phyloP scores from a whole-genome alignment of 2,329 filamentous ascomycete genomes.

The Paraphaeosphaeria sporulosa region DNA sequence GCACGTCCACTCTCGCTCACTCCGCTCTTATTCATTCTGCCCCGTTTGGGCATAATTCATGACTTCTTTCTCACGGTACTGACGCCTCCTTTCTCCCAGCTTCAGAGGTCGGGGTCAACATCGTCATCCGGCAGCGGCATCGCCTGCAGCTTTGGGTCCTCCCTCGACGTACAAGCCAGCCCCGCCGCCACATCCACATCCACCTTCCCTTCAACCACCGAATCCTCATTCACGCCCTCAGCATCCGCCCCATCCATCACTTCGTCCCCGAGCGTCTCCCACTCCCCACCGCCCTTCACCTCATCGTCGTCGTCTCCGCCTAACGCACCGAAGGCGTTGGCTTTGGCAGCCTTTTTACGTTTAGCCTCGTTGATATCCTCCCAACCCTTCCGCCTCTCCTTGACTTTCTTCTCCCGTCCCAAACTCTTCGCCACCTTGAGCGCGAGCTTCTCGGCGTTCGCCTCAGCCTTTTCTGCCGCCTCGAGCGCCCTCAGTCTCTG shows the following conservation, averaged over 20 bases:
- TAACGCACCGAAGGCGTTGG: conserved; percentile 26
- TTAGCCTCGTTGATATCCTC: conserved; percentile 46
- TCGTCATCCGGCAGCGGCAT: not conserved
- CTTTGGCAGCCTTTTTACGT: conserved; percentile 24
- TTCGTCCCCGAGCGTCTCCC: conserved; percentile 36
- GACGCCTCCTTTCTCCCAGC: not conserved
- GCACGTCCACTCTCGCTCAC: not conserved
- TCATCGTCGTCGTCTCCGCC: conserved; percentile 22
- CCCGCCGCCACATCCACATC: conserved; percentile 24
- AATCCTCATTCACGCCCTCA: not conserved
- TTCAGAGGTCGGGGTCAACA: not conserved
- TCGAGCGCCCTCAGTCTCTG: conserved; percentile 59
- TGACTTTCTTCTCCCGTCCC: conserved; percentile 56
- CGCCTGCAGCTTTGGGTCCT: not conserved
- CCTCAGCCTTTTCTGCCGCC: conserved; percentile 62
- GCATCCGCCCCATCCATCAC: conserved; percentile 36
- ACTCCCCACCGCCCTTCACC: conserved; percentile 25
- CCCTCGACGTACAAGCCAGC: conserved; percentile 8
- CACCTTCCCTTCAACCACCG: not conserved
- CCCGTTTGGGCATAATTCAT: not conserved
- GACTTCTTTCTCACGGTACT: no score
- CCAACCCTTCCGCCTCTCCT: conserved; percentile 55
- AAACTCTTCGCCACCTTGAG: conserved; percentile 63
- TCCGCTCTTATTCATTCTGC: not conserved
- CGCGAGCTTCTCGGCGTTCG: conserved; percentile 62